A percentile compares a stretch with the other conserved stretches of the same genome.
Evolutionary conservation across 257 asterid genomes (phyloP).

Genomic region (Orobanche coerulescens): DNA sequence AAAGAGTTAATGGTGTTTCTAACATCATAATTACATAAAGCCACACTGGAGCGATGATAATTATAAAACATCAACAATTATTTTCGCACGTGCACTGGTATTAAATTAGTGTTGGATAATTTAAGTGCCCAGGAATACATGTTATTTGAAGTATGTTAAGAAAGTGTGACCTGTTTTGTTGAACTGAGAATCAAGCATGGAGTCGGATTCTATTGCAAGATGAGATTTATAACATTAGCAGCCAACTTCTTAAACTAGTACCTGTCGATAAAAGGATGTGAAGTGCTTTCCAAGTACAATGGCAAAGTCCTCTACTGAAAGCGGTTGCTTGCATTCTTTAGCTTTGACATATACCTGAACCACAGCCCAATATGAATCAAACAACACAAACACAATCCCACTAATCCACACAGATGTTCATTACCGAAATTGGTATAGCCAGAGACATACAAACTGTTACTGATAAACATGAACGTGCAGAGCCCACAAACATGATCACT

Average conservation of each 20-base stretch:
- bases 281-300: conserved; percentile 83
- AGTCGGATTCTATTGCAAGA: neutral
- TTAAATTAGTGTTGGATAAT: too few species aligned
- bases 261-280: conserved; percentile 68
- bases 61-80: too few species aligned
- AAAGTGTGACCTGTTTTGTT: neutral
- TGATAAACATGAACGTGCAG: neutral
- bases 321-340: conserved; percentile 59
- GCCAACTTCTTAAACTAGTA: conserved; percentile 16
- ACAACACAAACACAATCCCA: neutral
- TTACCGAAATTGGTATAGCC: neutral
- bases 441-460: neutral
- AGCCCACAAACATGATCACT: neutral
- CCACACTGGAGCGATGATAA: too few species aligned
- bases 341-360: conserved; percentile 91
- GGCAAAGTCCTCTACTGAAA: conserved; percentile 81
- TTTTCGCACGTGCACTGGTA: too few species aligned
- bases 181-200: neutral
- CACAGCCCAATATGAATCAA: conserved; percentile 15
- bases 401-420: neutral
- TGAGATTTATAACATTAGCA: neutral
- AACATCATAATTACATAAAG: neutral
- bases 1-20: neutral
- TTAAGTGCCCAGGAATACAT: too few species aligned
- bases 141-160: too few species aligned